A percentile compares a stretch with the other conserved stretches of the same genome.
Conservation (phyloP, 148 eudicot genomes). For the Oxyria digyna region DNA sequence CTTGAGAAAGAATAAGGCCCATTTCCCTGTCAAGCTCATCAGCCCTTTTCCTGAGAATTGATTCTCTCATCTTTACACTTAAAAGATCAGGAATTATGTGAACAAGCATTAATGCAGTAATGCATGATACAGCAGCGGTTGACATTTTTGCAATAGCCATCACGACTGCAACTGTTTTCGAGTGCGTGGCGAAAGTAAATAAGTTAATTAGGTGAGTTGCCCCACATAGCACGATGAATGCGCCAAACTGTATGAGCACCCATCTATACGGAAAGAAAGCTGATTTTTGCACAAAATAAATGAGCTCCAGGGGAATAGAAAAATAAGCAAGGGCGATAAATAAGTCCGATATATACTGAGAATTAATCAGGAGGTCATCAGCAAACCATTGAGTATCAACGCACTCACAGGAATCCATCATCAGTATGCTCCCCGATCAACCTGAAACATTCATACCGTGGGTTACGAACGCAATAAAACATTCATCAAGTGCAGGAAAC, state of each 20-base stretch:
- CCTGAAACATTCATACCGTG: neutral
- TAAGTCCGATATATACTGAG: slow-evolving; percentile 86
- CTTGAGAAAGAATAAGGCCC: slow-evolving; percentile 92
- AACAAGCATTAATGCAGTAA: slow-evolving; percentile 85
- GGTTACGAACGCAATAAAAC: neutral
- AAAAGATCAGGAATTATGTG: slow-evolving; percentile 90
- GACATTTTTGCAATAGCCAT: slow-evolving; percentile 75
- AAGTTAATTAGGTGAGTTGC: slow-evolving; percentile 79
- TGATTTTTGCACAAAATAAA: slow-evolving; percentile 87
- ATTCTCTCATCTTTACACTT: slow-evolving; percentile 80
- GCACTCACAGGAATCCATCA: slow-evolving; percentile 80
- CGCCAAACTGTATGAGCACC: slow-evolving; percentile 97
- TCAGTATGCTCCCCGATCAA: neutral
- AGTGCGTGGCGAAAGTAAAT: slow-evolving; percentile 64
- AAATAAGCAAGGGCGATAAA: slow-evolving; percentile 91
- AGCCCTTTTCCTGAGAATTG: slow-evolving; percentile 79
- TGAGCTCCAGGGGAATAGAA: slow-evolving; percentile 87
- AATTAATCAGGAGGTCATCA: slow-evolving; percentile 76
- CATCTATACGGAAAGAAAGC: slow-evolving; percentile 92
- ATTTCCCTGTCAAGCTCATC: slow-evolving; percentile 88
- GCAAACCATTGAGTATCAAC: slow-evolving; percentile 83
- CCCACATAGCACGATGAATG: slow-evolving; percentile 92
- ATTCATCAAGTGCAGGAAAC: neutral
- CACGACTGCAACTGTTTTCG: slow-evolving; percentile 63
- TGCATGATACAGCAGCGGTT: slow-evolving; percentile 86